Percentiles rank a stretch among this genome's conserved stretches.
phyloP scores from a whole-genome alignment of 257 asterid genomes.

The Solanum gandarillasii region DNA sequence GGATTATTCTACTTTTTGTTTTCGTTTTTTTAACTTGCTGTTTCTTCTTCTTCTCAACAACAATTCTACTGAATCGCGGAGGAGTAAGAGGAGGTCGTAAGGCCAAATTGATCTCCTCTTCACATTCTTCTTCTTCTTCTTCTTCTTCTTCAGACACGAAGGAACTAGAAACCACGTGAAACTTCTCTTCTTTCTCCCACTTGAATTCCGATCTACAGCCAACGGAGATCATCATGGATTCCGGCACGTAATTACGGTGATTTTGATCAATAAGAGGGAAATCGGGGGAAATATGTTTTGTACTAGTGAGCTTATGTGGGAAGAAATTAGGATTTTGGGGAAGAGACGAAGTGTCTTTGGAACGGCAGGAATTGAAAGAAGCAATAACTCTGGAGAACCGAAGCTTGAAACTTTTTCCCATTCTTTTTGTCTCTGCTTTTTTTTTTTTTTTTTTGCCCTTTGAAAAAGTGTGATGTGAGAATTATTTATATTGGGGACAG shows the following conservation, averaged over 20 bases:
- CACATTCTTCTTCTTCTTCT: background rate
- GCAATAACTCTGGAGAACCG: constrained; percentile 39
- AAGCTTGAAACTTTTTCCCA: constrained; percentile 28
- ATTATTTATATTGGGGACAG: constrained; percentile 7
- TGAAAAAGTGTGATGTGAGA: constrained; percentile 6
- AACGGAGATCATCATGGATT: constrained; percentile 9
- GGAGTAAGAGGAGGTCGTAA: constrained; percentile 9
- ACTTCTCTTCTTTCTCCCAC: constrained; percentile 54
- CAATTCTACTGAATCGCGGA: background rate
- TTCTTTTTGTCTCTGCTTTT: background rate
- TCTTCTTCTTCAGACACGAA: background rate
- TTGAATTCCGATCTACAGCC: constrained; percentile 20
- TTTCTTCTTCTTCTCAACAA: constrained; percentile 4
- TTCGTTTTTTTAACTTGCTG: constrained; percentile 23
- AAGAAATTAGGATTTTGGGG: constrained; percentile 34
- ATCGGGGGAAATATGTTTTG: background rate
- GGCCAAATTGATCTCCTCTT: background rate
- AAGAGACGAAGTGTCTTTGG: constrained; percentile 45
- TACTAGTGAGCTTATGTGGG: background rate
- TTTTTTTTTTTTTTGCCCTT: background rate
- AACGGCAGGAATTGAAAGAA: constrained; percentile 64
- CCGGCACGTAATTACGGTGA: background rate
- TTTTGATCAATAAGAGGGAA: background rate
- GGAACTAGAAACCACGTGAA: constrained; percentile 52
- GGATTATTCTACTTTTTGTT: constrained; percentile 15